These are phyloP conservation scores for Scopulariopsis brevicaulis DNA, from an alignment of 2,329 filamentous ascomycete species.

Conservation along the genomic window DNA sequence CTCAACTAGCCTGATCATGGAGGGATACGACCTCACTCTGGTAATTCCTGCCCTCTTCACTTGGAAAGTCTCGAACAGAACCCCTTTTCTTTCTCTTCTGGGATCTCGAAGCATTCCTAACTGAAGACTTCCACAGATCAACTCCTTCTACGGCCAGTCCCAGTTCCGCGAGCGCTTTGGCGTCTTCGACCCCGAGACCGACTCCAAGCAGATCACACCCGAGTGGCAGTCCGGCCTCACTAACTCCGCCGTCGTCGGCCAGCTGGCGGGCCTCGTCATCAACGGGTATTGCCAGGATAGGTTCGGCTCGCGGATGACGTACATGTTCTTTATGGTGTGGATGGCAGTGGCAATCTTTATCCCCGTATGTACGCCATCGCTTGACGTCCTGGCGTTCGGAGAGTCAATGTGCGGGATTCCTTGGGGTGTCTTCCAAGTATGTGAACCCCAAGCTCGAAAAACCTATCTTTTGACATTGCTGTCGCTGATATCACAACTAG, in stretches of 20 bases:
- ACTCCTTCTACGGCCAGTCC: slow-evolving; percentile 61
- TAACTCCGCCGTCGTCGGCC: slow-evolving; percentile 47
- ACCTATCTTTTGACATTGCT: neutral
- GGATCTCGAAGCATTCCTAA: neutral
- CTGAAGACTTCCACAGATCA: slow-evolving; percentile 30
- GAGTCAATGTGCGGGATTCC: slow-evolving; percentile 54
- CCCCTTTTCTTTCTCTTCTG: neutral
- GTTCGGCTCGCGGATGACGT: slow-evolving; percentile 53
- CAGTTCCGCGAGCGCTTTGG: slow-evolving; percentile 50
- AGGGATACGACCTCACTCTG: slow-evolving; percentile 74
- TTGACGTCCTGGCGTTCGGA: slow-evolving; percentile 47
- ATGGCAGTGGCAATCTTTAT: slow-evolving; percentile 50
- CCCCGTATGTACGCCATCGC: slow-evolving; percentile 53
- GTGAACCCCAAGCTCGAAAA: too few relatives aligned
- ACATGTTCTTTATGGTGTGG: slow-evolving; percentile 25
- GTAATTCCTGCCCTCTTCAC: neutral
- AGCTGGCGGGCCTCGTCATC: slow-evolving; percentile 54
- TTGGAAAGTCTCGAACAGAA: neutral
- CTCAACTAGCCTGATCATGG: slow-evolving; percentile 87
- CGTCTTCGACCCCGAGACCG: slow-evolving; percentile 25
- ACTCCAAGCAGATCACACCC: slow-evolving; percentile 42
- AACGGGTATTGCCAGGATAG: slow-evolving; percentile 57
- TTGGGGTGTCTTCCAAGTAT: slow-evolving; percentile 40
- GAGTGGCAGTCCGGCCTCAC: slow-evolving; percentile 52
- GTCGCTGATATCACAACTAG: slow-evolving; percentile 12